These are phyloP conservation scores for Vicia faba DNA, from an alignment of 306 rosid species.

Conservation along the genomic window DNA sequence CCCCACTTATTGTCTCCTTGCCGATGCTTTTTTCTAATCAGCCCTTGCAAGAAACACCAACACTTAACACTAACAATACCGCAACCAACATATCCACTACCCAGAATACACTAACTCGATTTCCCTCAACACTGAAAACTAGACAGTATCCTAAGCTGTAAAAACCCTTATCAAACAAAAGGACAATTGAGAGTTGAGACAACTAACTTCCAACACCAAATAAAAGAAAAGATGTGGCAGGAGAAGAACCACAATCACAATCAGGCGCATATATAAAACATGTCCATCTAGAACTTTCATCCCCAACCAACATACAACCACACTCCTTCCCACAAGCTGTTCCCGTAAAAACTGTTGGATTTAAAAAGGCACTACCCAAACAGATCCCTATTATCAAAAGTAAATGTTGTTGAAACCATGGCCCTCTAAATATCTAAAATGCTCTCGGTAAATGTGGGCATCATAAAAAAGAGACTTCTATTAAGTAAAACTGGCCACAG, in stretches of 20 bases:
- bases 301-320: constrained; percentile 33
- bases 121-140: constrained; percentile 29
- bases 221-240: constrained; percentile 30
- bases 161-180: constrained; percentile 32
- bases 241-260: constrained; percentile 1
- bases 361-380: constrained; percentile 18
- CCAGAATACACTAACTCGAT: constrained; percentile 22
- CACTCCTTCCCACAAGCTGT: constrained; percentile 30
- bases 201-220: constrained; percentile 24
- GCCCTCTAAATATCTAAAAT: constrained; percentile 43
- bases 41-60: constrained; percentile 56
- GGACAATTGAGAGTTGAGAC: constrained; percentile 26
- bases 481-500: constrained; percentile 84
- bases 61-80: constrained; percentile 47
- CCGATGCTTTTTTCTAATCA: constrained; percentile 55
- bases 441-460: constrained; percentile 60
- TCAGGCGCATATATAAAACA: constrained; percentile 11
- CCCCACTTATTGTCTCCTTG: constrained; percentile 66
- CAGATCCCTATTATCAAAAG: constrained; percentile 36
- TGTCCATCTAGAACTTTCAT: constrained; percentile 6
- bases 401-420: constrained; percentile 43
- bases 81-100: constrained; percentile 41
- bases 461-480: constrained; percentile 76
- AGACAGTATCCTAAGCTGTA: constrained; percentile 28
- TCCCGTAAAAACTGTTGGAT: constrained; percentile 39